phyloP scores from a whole-genome alignment of 1,284 basidiomycete genomes.

The Apiotrichum sp. region DNA sequence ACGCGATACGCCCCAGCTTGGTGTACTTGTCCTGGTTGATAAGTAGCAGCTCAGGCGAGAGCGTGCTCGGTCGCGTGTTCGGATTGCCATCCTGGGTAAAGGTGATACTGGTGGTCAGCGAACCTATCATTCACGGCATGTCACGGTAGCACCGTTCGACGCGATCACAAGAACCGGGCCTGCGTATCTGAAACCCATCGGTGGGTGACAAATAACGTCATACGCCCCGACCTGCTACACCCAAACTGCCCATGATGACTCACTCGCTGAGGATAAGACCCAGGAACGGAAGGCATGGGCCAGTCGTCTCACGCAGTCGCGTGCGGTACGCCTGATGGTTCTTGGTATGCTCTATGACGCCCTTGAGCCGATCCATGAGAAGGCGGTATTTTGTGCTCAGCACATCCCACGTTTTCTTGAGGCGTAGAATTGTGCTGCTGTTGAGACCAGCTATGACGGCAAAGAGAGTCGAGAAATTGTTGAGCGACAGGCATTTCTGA shows the following conservation, averaged over 20 bases:
- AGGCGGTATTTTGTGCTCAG: slow-evolving; percentile 76
- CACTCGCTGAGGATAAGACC: slow-evolving; percentile 55
- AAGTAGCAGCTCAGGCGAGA: slow-evolving; percentile 68
- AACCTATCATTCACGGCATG: no score
- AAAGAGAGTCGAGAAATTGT: slow-evolving; percentile 95
- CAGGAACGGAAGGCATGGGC: slow-evolving; percentile 86
- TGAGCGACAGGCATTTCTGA: slow-evolving; percentile 78
- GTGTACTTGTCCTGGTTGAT: slow-evolving; percentile 95
- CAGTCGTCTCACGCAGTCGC: slow-evolving; percentile 62
- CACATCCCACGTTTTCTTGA: slow-evolving; percentile 90
- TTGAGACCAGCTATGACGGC: slow-evolving; percentile 94
- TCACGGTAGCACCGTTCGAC: no score
- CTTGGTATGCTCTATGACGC: slow-evolving; percentile 77
- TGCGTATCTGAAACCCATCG: no score
- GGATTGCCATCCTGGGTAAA: slow-evolving; percentile 95
- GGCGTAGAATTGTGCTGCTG: slow-evolving; percentile 82
- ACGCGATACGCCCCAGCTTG: slow-evolving; percentile 79
- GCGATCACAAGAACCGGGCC: no score
- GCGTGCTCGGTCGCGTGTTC: slow-evolving; percentile 70
- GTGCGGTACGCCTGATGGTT: slow-evolving; percentile 67
- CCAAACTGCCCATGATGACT: slow-evolving; percentile 34
- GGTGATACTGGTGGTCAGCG: slow-evolving; percentile 70
- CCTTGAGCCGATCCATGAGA: slow-evolving; percentile 72
- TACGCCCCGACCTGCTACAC: no score
- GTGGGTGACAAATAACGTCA: no score